A percentile compares a stretch with the other conserved stretches of the same genome.
These are phyloP conservation scores for Colletotrichum australisinense DNA, from an alignment of 2,329 filamentous ascomycete species.

Conservation along the genomic window DNA sequence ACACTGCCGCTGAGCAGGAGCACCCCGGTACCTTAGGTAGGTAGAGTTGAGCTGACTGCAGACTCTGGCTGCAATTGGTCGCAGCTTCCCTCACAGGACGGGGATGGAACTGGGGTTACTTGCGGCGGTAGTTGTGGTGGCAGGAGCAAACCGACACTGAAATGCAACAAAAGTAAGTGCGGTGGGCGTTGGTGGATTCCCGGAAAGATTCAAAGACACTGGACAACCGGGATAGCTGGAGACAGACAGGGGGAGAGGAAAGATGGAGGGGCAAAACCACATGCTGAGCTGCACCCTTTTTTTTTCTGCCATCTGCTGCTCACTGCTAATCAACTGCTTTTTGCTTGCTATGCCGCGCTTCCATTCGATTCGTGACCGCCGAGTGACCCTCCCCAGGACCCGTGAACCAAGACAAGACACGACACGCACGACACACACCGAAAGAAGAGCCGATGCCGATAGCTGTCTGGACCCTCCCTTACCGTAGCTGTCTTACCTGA, in stretches of 20 bases:
- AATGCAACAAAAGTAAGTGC: background rate
- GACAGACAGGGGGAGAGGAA: background rate
- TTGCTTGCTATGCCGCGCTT: background rate
- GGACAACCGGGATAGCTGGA: background rate
- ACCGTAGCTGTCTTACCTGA: conserved; percentile 8
- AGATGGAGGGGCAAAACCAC: conserved; percentile 32
- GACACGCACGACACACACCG: conserved; percentile 14
- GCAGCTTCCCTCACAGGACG: conserved; percentile 5
- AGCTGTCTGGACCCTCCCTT: conserved; percentile 32
- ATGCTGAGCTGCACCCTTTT: conserved; percentile 12
- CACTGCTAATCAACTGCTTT: background rate
- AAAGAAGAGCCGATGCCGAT: conserved; percentile 5
- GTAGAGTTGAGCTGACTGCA: background rate
- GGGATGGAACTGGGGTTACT: conserved; percentile 4
- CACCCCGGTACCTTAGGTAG: background rate
- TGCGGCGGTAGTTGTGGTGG: background rate
- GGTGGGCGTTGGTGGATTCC: background rate
- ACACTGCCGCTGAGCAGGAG: conserved; percentile 27
- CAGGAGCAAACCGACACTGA: no score
- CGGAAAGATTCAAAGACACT: background rate
- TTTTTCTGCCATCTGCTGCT: conserved; percentile 9
- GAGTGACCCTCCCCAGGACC: background rate
- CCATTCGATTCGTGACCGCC: conserved; percentile 13
- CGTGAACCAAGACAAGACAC: background rate
- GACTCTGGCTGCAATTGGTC: conserved; percentile 13